Evolutionary conservation across 1,139 yeast species (phyloP), one percentile per base, ranked within the genome.

Genomic region (Suhomyces kunorum): DNA sequence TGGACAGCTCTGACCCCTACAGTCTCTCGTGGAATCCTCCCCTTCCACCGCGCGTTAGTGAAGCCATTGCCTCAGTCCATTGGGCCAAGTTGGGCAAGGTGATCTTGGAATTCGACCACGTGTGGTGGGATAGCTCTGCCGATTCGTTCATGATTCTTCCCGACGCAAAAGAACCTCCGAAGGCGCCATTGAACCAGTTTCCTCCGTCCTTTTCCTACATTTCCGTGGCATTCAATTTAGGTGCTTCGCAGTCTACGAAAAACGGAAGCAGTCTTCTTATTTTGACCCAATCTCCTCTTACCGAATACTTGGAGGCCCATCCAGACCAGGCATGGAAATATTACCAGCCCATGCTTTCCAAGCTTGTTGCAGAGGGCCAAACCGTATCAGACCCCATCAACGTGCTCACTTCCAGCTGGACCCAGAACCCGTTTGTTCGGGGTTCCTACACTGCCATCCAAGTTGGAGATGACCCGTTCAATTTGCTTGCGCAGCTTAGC

Each of bases 1-100:
- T 70, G 22, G 70, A 68, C 6, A 48, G 70, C 6, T 53, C 61
- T 0, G 51, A 62, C 36, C 51, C 50, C 4, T 70, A 71, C 12
- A 74, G 75, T 0, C 76, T 87, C 29, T 59, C 60, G 32, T 87
- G 90, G 78, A 54, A 51, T 1, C 92, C 94, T 0, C 58, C 66
- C 2, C 63, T 87, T 16, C 89, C 92, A 0, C 8, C 33, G 1
- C 47, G 54, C 0, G 64, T 87, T 13, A 46, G 50, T 1, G 63
- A 63, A 0, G 71, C 87, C 0, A 58, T 86, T 7, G 48, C 63
- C 1, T 66, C 63, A 4, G 70, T 83, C 44, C 83, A 81, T 49
- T 82, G 80, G 58, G 90, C 88, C 0, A 78, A 86, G 1, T 63
- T 88, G 37, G 96, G 96, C 0, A 88, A 88, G 59, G 82, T 86